Evolutionary conservation across 306 rosid genomes (phyloP).

Genomic region (peach (Prunus persica)): Prunus_persica_NCBIv2 NC_034014.1:23589501-23590000

Average conservation of each 20-base stretch:
- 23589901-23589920: conserved; percentile 62
- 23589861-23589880: neutral
- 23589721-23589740: neutral
- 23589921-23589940: conserved; percentile 96
- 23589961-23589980: conserved; percentile 92
- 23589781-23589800: neutral
- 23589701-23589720: neutral
- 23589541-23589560: neutral
- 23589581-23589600: neutral
- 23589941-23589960: conserved; percentile 93
- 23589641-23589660: neutral
- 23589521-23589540: neutral
- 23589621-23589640: neutral
- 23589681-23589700: neutral
- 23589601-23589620: neutral
- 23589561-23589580: neutral
- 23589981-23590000: conserved; percentile 97
- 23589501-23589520: neutral
- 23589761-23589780: neutral
- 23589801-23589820: neutral
- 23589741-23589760: neutral
- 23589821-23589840: neutral
- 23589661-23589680: neutral
- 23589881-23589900: neutral
- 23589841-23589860: neutral